Base-by-base conservation (phyloP, 1,284 basidiomycete species). In the Acaromyces ingoldii region DNA sequence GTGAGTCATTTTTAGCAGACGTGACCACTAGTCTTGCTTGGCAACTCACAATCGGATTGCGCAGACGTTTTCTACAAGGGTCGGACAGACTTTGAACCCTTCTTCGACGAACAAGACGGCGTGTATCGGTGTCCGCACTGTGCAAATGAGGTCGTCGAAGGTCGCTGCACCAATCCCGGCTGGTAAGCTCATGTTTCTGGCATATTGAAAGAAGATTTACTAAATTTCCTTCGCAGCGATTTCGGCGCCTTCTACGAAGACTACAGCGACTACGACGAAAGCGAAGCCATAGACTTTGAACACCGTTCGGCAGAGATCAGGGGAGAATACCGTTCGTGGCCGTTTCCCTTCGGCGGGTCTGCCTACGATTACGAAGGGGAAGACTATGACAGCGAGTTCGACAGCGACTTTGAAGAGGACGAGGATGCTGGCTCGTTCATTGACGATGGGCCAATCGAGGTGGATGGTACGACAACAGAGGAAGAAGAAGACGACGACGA, bases 41-140 rank as follows among this genome's bases (percentile, higher is more conserved):
- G n/a, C n/a, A n/a, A n/a, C n/a, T 51, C 34, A 39, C 49, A 2
- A 30, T 31, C 15, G 49, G 48, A 2, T 47, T 57, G 19, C 46
- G 49, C 30, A 50, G 49, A 53, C 28, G 55, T 67, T 42, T 67
- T 67, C 39, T 49, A 54, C 26, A 41, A 51, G 11, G 38, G 53
- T 21, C 60, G 55, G 5, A 57, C 60, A 10, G 42, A 55, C 4
- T 49, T 55, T 15, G 57, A 39, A 22, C 44, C 66, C 37, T 67
- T 74, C 29, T 65, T 58, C 30, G 71, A 74, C 49, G 55, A 68
- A 41, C 49, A 60, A 19, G 69, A 72, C 26, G 60, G 60, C 33
- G 62, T 72, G 13, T 48, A 59, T 25, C 62, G 70, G 5, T 74
- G 71, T 45, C 62, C 62, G n/a, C 52, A 50, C 29, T 74, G 71